phyloP scores from a whole-genome alignment of 495 filamentous ascomycete genomes.

The Halenospora varia region DNA sequence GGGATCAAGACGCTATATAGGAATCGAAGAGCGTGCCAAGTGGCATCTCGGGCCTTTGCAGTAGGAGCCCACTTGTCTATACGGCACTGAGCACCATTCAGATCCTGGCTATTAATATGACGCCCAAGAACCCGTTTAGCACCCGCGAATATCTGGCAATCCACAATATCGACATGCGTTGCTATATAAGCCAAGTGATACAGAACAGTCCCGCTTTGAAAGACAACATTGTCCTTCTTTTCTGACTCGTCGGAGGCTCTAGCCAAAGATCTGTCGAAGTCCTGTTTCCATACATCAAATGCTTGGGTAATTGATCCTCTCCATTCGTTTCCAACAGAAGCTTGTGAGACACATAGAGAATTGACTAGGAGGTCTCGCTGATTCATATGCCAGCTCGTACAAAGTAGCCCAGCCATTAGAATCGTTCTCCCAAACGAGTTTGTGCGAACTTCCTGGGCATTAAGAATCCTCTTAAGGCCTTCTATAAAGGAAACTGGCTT shows the following conservation, averaged over 20 bases:
- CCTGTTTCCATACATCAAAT: slow-evolving; percentile 92
- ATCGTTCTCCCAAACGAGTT: slow-evolving; percentile 95
- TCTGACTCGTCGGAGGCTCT: slow-evolving; percentile 38
- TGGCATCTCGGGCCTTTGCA: slow-evolving; percentile 86
- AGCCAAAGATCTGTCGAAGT: slow-evolving; percentile 79
- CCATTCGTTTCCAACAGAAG: slow-evolving; percentile 91
- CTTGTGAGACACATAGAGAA: slow-evolving; percentile 70
- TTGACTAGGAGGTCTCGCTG: slow-evolving; percentile 93
- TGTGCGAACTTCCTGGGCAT: slow-evolving; percentile 80
- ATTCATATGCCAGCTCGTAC: slow-evolving; percentile 97
- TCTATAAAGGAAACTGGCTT: slow-evolving; percentile 89
- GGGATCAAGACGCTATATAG: slow-evolving; percentile 75
- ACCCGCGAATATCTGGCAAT: slow-evolving; percentile 92
- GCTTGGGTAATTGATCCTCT: slow-evolving; percentile 79
- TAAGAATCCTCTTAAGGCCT: slow-evolving; percentile 85
- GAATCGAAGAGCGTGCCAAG: slow-evolving; percentile 90
- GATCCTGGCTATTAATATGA: slow-evolving; percentile 76
- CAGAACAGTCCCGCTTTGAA: slow-evolving; percentile 81
- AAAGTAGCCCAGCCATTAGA: slow-evolving; percentile 89
- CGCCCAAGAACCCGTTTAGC: slow-evolving; percentile 81
- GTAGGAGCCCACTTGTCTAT: slow-evolving; percentile 92
- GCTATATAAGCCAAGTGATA: slow-evolving; percentile 97
- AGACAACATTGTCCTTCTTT: slow-evolving; percentile 71
- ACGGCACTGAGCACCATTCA: slow-evolving; percentile 71
- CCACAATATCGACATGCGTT: slow-evolving; percentile 96